These are phyloP conservation scores for Colletotrichum salicis DNA, from an alignment of 2,329 filamentous ascomycete genomes.

Conservation along the genomic window DNA sequence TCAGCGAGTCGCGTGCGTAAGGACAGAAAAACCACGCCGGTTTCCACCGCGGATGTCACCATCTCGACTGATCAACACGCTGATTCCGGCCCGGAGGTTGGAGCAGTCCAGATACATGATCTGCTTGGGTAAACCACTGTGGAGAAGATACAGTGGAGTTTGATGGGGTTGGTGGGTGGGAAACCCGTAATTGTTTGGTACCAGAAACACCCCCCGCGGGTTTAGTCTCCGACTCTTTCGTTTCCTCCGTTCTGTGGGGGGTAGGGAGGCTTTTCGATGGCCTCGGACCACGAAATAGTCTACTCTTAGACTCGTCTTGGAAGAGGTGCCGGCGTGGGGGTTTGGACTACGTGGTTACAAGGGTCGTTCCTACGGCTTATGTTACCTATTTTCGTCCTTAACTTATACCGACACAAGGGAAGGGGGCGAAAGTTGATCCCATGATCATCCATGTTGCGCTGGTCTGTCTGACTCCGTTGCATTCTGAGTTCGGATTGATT, in stretches of 20 bases:
- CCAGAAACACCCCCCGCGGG: conserved; percentile 10
- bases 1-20: conserved; percentile 25
- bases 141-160: conserved; percentile 30
- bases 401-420: conserved; percentile 15
- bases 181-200: conserved; percentile 1
- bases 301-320: background rate
- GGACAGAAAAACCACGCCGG: conserved; percentile 12
- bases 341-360: background rate
- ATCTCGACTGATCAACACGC: conserved; percentile 25
- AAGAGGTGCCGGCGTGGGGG: conserved; percentile 26
- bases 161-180: conserved; percentile 15
- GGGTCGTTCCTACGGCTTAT: background rate
- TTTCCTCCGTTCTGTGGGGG: conserved; percentile 29
- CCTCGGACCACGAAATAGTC: conserved; percentile 3
- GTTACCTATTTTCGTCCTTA: conserved; percentile 4
- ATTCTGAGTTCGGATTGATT: background rate
- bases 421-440: conserved; percentile 12
- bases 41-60: conserved; percentile 29
- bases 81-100: background rate
- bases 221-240: conserved; percentile 2
- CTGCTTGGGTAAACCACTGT: conserved; percentile 15
- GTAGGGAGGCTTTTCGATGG: background rate
- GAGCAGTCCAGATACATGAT: conserved; percentile 20
- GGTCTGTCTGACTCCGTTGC: background rate
- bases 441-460: conserved; percentile 6